A percentile compares a stretch with the other conserved stretches of the same genome.
Evolutionary conservation across 768 basidiomycete species (phyloP).

Genomic region (Leccinum longicurvipes): DNA sequence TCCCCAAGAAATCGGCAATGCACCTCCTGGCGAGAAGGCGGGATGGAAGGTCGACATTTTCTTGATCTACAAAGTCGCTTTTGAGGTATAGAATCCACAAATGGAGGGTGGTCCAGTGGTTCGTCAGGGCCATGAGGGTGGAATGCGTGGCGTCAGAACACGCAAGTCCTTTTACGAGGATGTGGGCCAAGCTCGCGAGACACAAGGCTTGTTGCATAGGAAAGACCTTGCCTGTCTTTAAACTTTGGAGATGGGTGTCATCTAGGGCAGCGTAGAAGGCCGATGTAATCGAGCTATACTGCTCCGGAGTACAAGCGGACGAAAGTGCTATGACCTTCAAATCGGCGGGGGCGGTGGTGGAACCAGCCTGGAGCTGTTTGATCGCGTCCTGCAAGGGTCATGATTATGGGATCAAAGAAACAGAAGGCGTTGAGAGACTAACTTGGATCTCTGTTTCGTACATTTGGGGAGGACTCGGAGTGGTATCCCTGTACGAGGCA

Average conservation of each 20-base stretch:
- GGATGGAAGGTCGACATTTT: constrained; percentile 14
- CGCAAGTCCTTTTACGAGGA: constrained; percentile 5
- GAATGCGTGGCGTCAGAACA: not conserved
- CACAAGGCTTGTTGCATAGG: constrained; percentile 22
- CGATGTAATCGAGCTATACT: constrained; percentile 13
- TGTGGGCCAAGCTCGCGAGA: constrained; percentile 15
- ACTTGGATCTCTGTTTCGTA: constrained; percentile 19
- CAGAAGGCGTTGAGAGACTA: not conserved
- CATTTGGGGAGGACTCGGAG: constrained; percentile 12
- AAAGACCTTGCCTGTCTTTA: constrained; percentile 7
- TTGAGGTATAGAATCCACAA: constrained; percentile 28
- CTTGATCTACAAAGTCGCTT: constrained; percentile 20
- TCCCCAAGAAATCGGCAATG: constrained; percentile 21
- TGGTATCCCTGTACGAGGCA: not conserved
- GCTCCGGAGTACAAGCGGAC: constrained; percentile 16
- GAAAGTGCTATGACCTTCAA: constrained; percentile 21
- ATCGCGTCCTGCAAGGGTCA: constrained; percentile 15
- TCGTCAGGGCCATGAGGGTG: constrained; percentile 5
- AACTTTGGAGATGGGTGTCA: constrained; percentile 14
- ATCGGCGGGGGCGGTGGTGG: constrained; percentile 12
- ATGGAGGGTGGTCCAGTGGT: constrained; percentile 19
- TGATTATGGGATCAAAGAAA: not conserved
- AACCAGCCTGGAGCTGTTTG: constrained; percentile 22
- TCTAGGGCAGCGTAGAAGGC: constrained; percentile 23
- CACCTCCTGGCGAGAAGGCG: constrained; percentile 20